Conservation (phyloP, 1,139 yeast genomes). For the Suhomyces panamericanus region DNA sequence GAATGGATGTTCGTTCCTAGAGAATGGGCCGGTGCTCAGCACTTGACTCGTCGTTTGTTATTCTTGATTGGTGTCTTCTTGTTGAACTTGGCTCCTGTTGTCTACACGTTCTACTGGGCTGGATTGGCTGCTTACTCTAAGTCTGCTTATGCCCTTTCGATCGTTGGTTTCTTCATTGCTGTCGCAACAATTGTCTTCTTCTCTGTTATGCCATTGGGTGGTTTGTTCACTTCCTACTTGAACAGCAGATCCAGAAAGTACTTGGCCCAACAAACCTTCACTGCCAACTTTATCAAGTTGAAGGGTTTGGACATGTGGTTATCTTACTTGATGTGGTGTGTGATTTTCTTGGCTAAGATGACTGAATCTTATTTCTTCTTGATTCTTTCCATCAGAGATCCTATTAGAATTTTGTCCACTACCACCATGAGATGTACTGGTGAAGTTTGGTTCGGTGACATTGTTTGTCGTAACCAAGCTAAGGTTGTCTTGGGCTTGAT, state of each 20-base stretch:
- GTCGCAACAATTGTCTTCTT: constrained; percentile 81
- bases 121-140: constrained; percentile 66
- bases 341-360: constrained; percentile 86
- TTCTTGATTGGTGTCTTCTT: constrained; percentile 67
- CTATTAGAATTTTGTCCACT: constrained; percentile 67
- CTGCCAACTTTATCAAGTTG: constrained; percentile 84
- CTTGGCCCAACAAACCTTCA: constrained; percentile 92
- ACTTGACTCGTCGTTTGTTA: constrained; percentile 81
- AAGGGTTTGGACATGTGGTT: constrained; percentile 93
- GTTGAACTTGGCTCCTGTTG: constrained; percentile 80
- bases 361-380: constrained; percentile 91
- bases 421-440: constrained; percentile 62
- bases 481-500: constrained; percentile 87
- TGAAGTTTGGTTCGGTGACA: constrained; percentile 82
- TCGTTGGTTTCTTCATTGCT: constrained; percentile 89
- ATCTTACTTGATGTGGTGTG: constrained; percentile 87
- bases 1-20: constrained; percentile 98
- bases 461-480: constrained; percentile 80
- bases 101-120: constrained; percentile 82
- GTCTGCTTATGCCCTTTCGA: constrained; percentile 79
- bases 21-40: constrained; percentile 99
- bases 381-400: constrained; percentile 89
- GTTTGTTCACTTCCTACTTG: constrained; percentile 90
- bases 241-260: constrained; percentile 85
- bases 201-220: constrained; percentile 96